A percentile compares a stretch with the other conserved stretches of the same genome.
phyloP scores from a whole-genome alignment of 2,329 filamentous ascomycete species.

The Basipetospora chlamydospora region DNA sequence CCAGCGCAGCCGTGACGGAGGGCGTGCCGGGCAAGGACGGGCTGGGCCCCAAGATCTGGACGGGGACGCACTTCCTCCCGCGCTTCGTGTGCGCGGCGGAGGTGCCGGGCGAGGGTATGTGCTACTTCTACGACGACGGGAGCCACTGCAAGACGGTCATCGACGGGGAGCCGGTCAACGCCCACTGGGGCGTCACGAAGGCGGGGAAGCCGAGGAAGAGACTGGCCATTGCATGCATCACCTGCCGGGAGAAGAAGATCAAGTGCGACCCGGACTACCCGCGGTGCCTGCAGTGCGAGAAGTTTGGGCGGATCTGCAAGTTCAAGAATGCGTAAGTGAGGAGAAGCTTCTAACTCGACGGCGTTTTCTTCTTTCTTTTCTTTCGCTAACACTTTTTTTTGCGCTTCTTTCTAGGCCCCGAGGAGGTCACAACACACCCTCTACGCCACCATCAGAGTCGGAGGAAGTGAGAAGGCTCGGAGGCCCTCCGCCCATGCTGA shows the following conservation, averaged over 20 bases:
- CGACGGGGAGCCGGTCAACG: slow-evolving; percentile 75
- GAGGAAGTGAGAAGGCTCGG: slow-evolving; percentile 26
- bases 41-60: slow-evolving; percentile 55
- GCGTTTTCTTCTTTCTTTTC: neutral
- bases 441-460: slow-evolving; percentile 34
- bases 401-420: slow-evolving; percentile 23
- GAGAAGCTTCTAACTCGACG: no score
- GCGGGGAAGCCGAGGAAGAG: slow-evolving; percentile 86
- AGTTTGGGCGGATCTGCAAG: slow-evolving; percentile 73
- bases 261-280: slow-evolving; percentile 84
- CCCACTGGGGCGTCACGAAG: slow-evolving; percentile 87
- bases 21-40: slow-evolving; percentile 39
- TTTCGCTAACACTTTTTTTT: neutral
- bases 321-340: slow-evolving; percentile 69
- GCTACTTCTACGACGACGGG: slow-evolving; percentile 77
- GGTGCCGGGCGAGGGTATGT: slow-evolving; percentile 64
- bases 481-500: slow-evolving; percentile 16
- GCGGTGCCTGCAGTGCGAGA: slow-evolving; percentile 83
- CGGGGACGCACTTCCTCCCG: slow-evolving; percentile 51
- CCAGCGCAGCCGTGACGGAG: slow-evolving; percentile 18
- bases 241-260: slow-evolving; percentile 93
- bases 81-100: slow-evolving; percentile 49
- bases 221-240: slow-evolving; percentile 81
- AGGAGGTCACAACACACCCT: slow-evolving; percentile 42
- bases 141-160: slow-evolving; percentile 71